Conservation (phyloP, 441 rosid species). For the Erodium chrysanthum region DNA sequence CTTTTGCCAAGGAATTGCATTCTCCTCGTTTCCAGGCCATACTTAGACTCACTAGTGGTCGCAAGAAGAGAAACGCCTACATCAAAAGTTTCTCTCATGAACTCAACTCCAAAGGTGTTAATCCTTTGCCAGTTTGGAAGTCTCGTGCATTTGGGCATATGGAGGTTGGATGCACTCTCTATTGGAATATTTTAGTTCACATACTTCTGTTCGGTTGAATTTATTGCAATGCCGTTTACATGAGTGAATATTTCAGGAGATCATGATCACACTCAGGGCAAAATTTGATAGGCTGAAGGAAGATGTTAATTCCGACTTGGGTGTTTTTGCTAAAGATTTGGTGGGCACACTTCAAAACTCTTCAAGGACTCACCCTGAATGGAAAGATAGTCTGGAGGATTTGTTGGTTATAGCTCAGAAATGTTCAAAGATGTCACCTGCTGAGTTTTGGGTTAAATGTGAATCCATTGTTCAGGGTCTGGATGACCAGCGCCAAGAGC, state of each 20-base stretch:
- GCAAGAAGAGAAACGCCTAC: slow-evolving; percentile 67
- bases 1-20: slow-evolving; percentile 67
- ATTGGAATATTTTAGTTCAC: neutral
- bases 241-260: slow-evolving; percentile 40
- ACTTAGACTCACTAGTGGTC: slow-evolving; percentile 56
- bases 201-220: neutral
- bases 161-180: slow-evolving; percentile 44
- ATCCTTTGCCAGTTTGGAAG: slow-evolving; percentile 84
- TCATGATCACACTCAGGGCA: slow-evolving; percentile 65
- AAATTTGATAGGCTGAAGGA: slow-evolving; percentile 85
- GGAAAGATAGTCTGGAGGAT: slow-evolving; percentile 74
- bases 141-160: slow-evolving; percentile 82
- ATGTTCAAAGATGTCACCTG: slow-evolving; percentile 76
- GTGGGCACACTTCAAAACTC: slow-evolving; percentile 71
- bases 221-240: neutral
- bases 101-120: slow-evolving; percentile 94
- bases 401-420: slow-evolving; percentile 61
- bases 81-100: slow-evolving; percentile 96
- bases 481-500: slow-evolving; percentile 88
- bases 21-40: slow-evolving; percentile 89
- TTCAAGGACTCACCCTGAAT: slow-evolving; percentile 53
- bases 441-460: slow-evolving; percentile 81
- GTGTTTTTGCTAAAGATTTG: slow-evolving; percentile 81
- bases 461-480: slow-evolving; percentile 81
- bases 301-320: slow-evolving; percentile 85